Evolutionary conservation across 2,329 filamentous ascomycete species (phyloP).

Genomic region (Tolypocladium tropicale): DNA sequence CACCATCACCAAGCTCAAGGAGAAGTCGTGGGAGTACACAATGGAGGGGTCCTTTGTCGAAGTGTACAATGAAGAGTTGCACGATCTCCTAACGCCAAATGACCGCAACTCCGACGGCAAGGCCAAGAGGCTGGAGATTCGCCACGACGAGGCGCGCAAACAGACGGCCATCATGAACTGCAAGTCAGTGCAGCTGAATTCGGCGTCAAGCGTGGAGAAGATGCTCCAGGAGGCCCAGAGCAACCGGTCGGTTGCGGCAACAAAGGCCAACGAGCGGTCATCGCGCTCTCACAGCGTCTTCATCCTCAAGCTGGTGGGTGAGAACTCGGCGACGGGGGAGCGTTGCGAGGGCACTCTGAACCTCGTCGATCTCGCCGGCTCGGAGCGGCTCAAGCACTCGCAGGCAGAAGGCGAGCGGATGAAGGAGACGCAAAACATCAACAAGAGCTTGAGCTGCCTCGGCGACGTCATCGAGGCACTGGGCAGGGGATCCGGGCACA

Average conservation of each 20-base stretch:
- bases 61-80: constrained; percentile 95
- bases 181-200: constrained; percentile 66
- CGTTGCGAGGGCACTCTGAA: constrained; percentile 89
- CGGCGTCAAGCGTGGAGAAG: constrained; percentile 65
- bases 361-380: constrained; percentile 89
- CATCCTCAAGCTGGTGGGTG: constrained; percentile 68
- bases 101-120: constrained; percentile 55
- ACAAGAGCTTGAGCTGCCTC: constrained; percentile 83
- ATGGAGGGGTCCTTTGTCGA: constrained; percentile 96
- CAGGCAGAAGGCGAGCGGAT: constrained; percentile 77
- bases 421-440: constrained; percentile 95
- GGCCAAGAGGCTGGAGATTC: constrained; percentile 74
- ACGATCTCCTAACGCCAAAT: constrained; percentile 62
- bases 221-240: constrained; percentile 73
- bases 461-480: constrained; percentile 92
- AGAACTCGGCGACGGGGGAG: constrained; percentile 68
- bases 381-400: constrained; percentile 80
- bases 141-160: constrained; percentile 73
- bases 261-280: constrained; percentile 93
- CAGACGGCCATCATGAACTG: constrained; percentile 76
- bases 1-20: constrained; percentile 70
- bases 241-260: constrained; percentile 88
- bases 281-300: constrained; percentile 95
- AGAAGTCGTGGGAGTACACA: constrained; percentile 88
- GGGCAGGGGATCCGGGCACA: constrained; percentile 72